Conservation (phyloP, 1,139 yeast genomes). For the Protomyces gravidus region DNA sequence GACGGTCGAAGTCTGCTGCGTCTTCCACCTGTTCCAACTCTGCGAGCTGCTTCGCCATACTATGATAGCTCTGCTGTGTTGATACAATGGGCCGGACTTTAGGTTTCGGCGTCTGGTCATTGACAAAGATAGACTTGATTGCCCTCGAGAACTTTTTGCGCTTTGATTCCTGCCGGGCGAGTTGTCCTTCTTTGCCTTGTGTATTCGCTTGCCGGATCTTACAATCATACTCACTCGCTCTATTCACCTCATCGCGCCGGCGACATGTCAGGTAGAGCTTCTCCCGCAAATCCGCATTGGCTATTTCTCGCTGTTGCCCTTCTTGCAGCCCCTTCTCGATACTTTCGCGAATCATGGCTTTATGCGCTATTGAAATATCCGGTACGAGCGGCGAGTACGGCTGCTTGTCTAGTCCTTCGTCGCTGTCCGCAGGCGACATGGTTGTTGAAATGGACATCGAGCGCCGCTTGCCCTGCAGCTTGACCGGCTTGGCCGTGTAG, state of each 20-base stretch:
- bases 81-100: background rate
- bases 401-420: background rate
- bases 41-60: background rate
- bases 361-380: constrained; percentile 15
- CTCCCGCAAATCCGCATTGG: background rate
- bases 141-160: background rate
- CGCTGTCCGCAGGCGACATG: background rate
- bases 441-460: constrained; percentile 1
- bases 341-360: constrained; percentile 14
- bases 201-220: background rate
- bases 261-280: background rate
- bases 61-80: background rate
- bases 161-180: background rate
- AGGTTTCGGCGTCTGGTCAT: background rate
- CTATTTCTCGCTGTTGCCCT: background rate
- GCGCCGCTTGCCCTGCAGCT: constrained; percentile 19
- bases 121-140: background rate
- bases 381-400: constrained; percentile 17
- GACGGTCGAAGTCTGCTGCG: background rate
- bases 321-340: background rate
- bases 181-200: background rate
- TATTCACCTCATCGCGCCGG: background rate
- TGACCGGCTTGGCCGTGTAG: background rate
- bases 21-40: background rate
- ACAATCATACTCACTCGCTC: background rate